A percentile compares a stretch with the other conserved stretches of the same genome.
Evolutionary conservation across 768 basidiomycete species (phyloP).

Genomic region (Pholiota molesta): DNA sequence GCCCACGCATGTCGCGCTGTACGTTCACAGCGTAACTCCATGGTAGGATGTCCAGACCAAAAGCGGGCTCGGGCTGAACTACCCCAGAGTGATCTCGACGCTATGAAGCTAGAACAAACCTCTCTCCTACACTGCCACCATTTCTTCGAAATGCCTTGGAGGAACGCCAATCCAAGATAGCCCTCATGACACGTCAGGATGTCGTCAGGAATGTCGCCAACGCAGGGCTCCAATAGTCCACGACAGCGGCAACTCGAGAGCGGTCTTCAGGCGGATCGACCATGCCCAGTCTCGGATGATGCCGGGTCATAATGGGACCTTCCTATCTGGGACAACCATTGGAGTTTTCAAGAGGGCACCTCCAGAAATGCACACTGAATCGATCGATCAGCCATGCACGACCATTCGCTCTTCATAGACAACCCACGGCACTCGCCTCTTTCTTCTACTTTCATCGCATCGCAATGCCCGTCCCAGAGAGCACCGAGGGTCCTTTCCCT

Average conservation of each 20-base stretch:
- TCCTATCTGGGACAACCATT: constrained; percentile 32
- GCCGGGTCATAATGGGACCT: constrained; percentile 23
- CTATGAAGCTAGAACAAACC: neutral
- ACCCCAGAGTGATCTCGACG: neutral
- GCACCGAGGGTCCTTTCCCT: constrained; percentile 25
- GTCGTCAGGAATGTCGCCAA: constrained; percentile 3
- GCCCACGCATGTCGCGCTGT: neutral
- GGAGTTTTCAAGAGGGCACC: constrained; percentile 30
- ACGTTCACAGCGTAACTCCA: neutral
- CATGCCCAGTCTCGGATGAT: constrained; percentile 14
- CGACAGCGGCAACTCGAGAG: neutral
- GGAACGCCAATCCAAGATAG: neutral
- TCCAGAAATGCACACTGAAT: constrained; percentile 30
- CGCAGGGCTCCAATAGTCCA: neutral
- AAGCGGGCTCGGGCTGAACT: neutral
- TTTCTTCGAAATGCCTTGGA: neutral
- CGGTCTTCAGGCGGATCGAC: neutral
- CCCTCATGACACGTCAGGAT: constrained; percentile 5
- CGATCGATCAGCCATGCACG: constrained; percentile 39
- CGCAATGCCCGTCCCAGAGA: constrained; percentile 32
- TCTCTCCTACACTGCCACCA: neutral
- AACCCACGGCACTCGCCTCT: constrained; percentile 19
- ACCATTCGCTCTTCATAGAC: constrained; percentile 23
- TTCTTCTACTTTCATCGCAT: constrained; percentile 16
- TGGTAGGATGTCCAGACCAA: neutral